These are phyloP conservation scores for Thielaviopsis ethacetica DNA, from an alignment of 2,329 filamentous ascomycete genomes.

Conservation along the genomic window DNA sequence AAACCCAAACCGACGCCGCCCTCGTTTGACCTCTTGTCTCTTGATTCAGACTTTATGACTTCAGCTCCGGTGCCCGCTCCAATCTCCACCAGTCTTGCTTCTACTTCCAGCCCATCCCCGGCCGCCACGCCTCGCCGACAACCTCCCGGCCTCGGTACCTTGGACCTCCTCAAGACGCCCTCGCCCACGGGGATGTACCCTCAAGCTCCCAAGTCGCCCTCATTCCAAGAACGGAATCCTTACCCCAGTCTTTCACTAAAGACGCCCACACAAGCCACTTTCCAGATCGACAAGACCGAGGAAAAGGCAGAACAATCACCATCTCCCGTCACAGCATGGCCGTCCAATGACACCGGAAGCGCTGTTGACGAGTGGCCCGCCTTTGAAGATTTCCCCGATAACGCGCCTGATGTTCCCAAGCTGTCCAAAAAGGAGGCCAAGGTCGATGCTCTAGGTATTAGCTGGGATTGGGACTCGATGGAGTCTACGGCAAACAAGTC, in stretches of 20 bases:
- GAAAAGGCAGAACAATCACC: conserved; percentile 19
- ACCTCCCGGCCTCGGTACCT: neutral
- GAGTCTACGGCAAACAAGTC: conserved; percentile 15
- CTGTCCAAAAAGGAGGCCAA: neutral
- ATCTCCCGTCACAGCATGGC: conserved; percentile 32
- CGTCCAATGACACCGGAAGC: conserved; percentile 18
- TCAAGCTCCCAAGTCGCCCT: conserved; percentile 33
- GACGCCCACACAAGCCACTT: conserved; percentile 22
- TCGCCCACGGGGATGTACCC: conserved; percentile 21
- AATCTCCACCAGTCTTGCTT: conserved; percentile 8
- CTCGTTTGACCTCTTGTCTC: conserved; percentile 26
- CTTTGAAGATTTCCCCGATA: conserved; percentile 29
- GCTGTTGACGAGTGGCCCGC: conserved; percentile 31
- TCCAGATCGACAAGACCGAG: conserved; percentile 18
- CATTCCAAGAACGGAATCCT: conserved; percentile 36
- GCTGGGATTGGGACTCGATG: conserved; percentile 36
- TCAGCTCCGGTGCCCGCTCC: neutral
- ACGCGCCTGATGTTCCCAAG: neutral
- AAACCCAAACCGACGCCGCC: conserved; percentile 13
- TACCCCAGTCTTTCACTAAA: conserved; percentile 32
- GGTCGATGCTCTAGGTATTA: conserved; percentile 5
- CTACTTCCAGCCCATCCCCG: conserved; percentile 7
- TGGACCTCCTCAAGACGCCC: neutral
- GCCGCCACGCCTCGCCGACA: neutral
- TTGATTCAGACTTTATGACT: conserved; percentile 18